A percentile compares a stretch with the other conserved stretches of the same genome.
Conservation (phyloP, 805 yeast species). For the Millerozyma miso region DNA sequence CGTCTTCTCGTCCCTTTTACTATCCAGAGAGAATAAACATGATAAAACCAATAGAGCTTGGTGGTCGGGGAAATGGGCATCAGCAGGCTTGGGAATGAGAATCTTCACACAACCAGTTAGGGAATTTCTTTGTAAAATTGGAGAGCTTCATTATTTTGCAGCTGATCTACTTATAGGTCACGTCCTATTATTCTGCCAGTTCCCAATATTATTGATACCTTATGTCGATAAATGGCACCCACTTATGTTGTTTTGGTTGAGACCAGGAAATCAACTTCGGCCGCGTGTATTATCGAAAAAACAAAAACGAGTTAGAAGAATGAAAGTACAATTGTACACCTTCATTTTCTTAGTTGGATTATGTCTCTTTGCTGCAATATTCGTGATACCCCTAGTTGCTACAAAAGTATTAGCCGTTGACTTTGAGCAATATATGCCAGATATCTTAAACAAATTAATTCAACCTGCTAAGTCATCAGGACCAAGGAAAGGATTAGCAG, state of each 20-base stretch:
- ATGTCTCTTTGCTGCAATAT: slow-evolving; percentile 23
- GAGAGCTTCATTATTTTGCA: slow-evolving; percentile 66
- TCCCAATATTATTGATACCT: slow-evolving; percentile 61
- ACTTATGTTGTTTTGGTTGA: slow-evolving; percentile 62
- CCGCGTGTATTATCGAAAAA: slow-evolving; percentile 42
- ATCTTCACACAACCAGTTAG: slow-evolving; percentile 59
- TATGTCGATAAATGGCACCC: slow-evolving; percentile 66
- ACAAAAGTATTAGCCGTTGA: slow-evolving; percentile 34
- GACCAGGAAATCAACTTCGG: slow-evolving; percentile 49
- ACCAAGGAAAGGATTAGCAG: slow-evolving; percentile 32
- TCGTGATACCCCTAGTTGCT: slow-evolving; percentile 38
- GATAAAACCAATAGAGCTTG: slow-evolving; percentile 57
- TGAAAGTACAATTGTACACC: slow-evolving; percentile 27
- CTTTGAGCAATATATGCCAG: slow-evolving; percentile 39
- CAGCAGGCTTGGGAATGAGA: slow-evolving; percentile 58
- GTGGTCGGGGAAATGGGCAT: slow-evolving; percentile 69
- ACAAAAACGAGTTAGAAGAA: slow-evolving; percentile 37
- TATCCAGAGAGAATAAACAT: slow-evolving; percentile 61
- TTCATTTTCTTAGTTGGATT: slow-evolving; percentile 29
- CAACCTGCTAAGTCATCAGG: slow-evolving; percentile 39
- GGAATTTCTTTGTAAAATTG: slow-evolving; percentile 58
- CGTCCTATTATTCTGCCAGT: slow-evolving; percentile 49
- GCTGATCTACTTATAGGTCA: slow-evolving; percentile 62
- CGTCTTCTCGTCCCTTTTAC: slow-evolving; percentile 41
- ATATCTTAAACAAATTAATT: slow-evolving; percentile 20